Evolutionary conservation across 805 yeast genomes (phyloP), one percentile per base, ranked within the genome.

Genomic region (Starmerella etchellsii): DNA sequence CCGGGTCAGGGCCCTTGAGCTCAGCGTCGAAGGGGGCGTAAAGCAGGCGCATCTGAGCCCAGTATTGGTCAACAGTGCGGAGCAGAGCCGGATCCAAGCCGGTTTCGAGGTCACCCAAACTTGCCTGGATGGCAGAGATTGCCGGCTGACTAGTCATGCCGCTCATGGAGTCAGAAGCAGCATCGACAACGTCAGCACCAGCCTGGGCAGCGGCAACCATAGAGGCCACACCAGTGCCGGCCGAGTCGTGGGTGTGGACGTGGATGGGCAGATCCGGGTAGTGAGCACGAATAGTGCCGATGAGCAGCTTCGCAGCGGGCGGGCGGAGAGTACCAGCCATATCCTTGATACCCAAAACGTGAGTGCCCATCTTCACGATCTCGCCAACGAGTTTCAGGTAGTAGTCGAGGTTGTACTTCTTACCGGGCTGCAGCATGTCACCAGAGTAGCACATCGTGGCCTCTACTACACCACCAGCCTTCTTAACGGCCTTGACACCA

Each of bases 241-340:
- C 98, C 49, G 97, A 87, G 66, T 91, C 99, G 66, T 91, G 99
- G 27, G 97, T 87, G 67, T 91, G 99, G 34, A 91, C 96, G 61
- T 91, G 99, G 59, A 91, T 91, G 54, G 97, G 96, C 59, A 91
- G 70, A 57, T 83, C 76, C 43, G 99, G 98, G 65, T 81, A 83
- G 64, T 73, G 78, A 46, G 72, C 74, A 66, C 98, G 77, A 54
- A 91, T 75, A 23, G 82, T 67, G 46, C 87, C 75, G 54, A 91
- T 73, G 59, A 91, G 75, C 40, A 78, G 52, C 36, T 70, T 74
- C 34, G 98, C 98, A 47, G 98, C 98, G 46, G 74, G 68, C 47
- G 99, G 98, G 65, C 88, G 87, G 68, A 91, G 64, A 50, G 97
- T 88, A 69, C 99, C 99, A 43, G 99, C 99, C 99, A 91, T 91